Conservation (phyloP, 2,329 filamentous ascomycete species). For the Epicoccum sorghinum region DNA sequence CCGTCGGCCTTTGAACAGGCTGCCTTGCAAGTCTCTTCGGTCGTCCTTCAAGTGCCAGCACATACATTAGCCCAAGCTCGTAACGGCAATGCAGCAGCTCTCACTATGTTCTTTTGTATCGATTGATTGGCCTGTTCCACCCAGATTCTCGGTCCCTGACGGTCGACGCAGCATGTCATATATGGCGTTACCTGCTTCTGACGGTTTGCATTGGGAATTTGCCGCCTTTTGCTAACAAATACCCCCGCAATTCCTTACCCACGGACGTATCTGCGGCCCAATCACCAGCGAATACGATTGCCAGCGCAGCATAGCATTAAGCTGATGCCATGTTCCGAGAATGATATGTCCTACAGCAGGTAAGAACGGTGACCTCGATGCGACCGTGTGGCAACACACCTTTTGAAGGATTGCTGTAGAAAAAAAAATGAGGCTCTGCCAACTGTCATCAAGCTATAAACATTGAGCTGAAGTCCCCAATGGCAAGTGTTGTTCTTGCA, state of each 20-base stretch:
- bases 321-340: conserved; percentile 26
- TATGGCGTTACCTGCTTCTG: conserved; percentile 34
- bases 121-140: conserved; percentile 34
- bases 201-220: conserved; percentile 33
- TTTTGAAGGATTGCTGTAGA: conserved; percentile 20
- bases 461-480: conserved; percentile 30
- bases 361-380: conserved; percentile 26
- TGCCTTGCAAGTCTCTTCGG: conserved; percentile 31
- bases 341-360: conserved; percentile 31
- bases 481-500: conserved; percentile 28
- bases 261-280: conserved; percentile 34
- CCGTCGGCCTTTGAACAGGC: conserved; percentile 31
- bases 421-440: conserved; percentile 33
- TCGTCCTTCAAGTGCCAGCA: conserved; percentile 40
- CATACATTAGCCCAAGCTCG: conserved; percentile 36
- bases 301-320: conserved; percentile 41
- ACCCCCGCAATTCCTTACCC: conserved; percentile 35
- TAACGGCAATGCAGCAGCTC: conserved; percentile 28
- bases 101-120: conserved; percentile 18
- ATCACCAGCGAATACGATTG: conserved; percentile 33
- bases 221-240: conserved; percentile 26
- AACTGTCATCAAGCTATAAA: conserved; percentile 39
- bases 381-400: conserved; percentile 32
- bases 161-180: conserved; percentile 38
- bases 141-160: conserved; percentile 29